Evolutionary conservation across 1,139 yeast species (phyloP), one percentile per base, ranked within the genome.

Genomic region (Meyerozyma elateridarum): DNA sequence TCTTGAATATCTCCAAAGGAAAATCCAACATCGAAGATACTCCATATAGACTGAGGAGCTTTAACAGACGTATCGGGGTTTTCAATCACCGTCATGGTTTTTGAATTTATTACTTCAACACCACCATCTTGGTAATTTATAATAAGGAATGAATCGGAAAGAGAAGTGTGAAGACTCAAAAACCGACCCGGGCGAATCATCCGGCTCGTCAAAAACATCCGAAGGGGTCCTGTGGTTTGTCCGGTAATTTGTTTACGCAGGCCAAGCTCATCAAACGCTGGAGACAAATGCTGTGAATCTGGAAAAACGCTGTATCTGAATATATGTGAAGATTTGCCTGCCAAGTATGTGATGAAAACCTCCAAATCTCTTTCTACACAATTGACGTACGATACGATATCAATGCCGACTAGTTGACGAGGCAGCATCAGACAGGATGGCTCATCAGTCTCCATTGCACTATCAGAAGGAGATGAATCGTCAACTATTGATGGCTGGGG

Each of bases 21-120:
- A 45, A 70, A 81, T 0, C 89, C 89, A 6, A 74, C 68, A 44
- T 81, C 85, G 20, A 70, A 59, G 8, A 80, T 49, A 1, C 76
- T 61, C 3, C 66, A 49, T 1, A 79, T 61, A 0, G 61, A 43
- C 1, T 43, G 28, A 4, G 72, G 67, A 9, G 61, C 48, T 9
- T 15, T 19, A 8, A 14, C 20, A 9, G 17, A 30, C 5, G 32
- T 29, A 2, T 32, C 20, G 5, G 24, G 30, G 3, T 34, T 38
- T 30, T 44, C 48, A 5, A 54, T 41, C 16, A 56, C 28, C 22
- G 49, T 44, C 46, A 70, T 49, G 3, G 54, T 46, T 8, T 45
- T 39, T 26, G 78, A 52, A 34, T 66, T 62, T 25, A 74, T 44
- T 2, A 71, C 39, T 37, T 70, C 73, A 6, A 75, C 46, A 9